Evolutionary conservation across 352 stramenopile species (phyloP).

Genomic region (Pythium volutum): DNA sequence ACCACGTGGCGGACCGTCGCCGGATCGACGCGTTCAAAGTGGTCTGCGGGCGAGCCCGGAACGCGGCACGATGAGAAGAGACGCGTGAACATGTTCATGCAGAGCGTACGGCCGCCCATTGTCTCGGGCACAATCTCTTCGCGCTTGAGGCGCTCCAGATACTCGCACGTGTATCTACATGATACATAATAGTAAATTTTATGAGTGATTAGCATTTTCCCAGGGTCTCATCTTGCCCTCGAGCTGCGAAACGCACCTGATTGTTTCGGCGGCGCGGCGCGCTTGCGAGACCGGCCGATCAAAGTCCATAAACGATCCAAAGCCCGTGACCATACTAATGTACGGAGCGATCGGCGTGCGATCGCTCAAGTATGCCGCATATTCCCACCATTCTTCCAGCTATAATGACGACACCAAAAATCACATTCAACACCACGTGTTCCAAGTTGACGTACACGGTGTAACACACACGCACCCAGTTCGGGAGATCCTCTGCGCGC

Average conservation of each 20-base stretch:
- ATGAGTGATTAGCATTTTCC: neutral
- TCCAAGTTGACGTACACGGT: too few species aligned
- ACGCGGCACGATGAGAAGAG: constrained; percentile 92
- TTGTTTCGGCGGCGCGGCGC: constrained; percentile 54
- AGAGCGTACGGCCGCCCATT: constrained; percentile 86
- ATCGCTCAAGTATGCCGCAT: constrained; percentile 74
- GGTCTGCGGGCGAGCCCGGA: constrained; percentile 48
- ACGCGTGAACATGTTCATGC: constrained; percentile 86
- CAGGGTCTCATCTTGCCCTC: too few species aligned
- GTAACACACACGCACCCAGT: constrained; percentile 43
- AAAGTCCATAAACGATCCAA: constrained; percentile 91
- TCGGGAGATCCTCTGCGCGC: constrained; percentile 40
- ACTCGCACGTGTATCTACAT: constrained; percentile 74
- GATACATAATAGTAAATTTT: neutral
- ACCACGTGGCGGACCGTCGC: constrained; percentile 38
- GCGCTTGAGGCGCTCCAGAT: constrained; percentile 83
- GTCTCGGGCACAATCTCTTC: constrained; percentile 81
- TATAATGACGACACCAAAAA: constrained; percentile 19
- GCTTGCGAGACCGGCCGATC: constrained; percentile 57
- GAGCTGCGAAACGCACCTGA: constrained; percentile 28
- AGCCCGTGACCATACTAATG: constrained; percentile 95
- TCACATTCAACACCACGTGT: neutral
- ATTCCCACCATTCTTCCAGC: constrained; percentile 93
- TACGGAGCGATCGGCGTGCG: constrained; percentile 86
- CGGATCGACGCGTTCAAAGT: constrained; percentile 48